These are phyloP conservation scores for Colletotrichum eremochloae DNA, from an alignment of 2,329 filamentous ascomycete genomes.

Conservation along the genomic window DNA sequence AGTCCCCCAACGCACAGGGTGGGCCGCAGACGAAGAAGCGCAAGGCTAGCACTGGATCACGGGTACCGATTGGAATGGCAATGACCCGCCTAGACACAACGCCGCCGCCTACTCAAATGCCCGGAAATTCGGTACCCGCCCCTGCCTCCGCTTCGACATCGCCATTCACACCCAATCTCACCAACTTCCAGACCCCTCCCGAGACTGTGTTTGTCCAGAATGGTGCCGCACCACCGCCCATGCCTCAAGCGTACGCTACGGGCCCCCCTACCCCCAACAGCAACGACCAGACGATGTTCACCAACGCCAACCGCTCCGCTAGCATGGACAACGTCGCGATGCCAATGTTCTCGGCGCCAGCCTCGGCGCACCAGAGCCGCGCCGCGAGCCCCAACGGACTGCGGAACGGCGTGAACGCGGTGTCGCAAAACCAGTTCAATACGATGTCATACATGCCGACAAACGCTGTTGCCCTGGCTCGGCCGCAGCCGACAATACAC, in stretches of 20 bases:
- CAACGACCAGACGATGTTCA: conserved; percentile 71
- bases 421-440: conserved; percentile 60
- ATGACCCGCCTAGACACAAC: conserved; percentile 85
- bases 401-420: conserved; percentile 59
- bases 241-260: conserved; percentile 57
- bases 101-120: conserved; percentile 55
- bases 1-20: conserved; percentile 75
- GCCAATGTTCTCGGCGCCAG: conserved; percentile 78
- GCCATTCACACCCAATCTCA: conserved; percentile 65
- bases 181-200: conserved; percentile 57
- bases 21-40: conserved; percentile 83
- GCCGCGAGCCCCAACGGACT: conserved; percentile 78
- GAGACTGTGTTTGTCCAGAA: conserved; percentile 51
- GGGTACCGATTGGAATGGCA: conserved; percentile 78
- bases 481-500: conserved; percentile 73
- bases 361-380: conserved; percentile 80
- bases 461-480: conserved; percentile 60
- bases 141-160: conserved; percentile 61
- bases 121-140: conserved; percentile 54
- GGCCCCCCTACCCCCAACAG: conserved; percentile 77
- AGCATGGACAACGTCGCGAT: conserved; percentile 76
- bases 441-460: conserved; percentile 66
- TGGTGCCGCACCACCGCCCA: conserved; percentile 34
- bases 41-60: conserved; percentile 77
- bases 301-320: conserved; percentile 68